A percentile compares a stretch with the other conserved stretches of the same genome.
phyloP scores from a whole-genome alignment of 495 filamentous ascomycete species.

The Pyronema domesticum region DNA sequence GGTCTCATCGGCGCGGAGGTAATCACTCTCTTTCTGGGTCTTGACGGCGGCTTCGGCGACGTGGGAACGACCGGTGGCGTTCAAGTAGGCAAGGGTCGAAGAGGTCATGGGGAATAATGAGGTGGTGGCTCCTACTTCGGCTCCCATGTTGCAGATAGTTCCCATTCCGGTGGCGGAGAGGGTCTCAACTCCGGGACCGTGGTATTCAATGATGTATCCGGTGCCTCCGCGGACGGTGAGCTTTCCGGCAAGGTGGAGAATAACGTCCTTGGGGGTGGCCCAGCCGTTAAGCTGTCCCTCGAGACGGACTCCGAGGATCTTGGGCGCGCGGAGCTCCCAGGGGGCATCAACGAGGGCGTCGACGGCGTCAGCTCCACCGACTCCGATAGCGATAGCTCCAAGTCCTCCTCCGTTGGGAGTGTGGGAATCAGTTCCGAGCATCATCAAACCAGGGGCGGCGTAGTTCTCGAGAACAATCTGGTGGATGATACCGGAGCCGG shows the following conservation, averaged over 20 bases:
- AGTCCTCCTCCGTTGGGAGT: conserved; percentile 91
- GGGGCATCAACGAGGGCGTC: conserved; percentile 91
- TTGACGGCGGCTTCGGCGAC: conserved; percentile 45
- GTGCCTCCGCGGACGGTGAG: conserved; percentile 90
- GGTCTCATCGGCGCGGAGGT: conserved; percentile 55
- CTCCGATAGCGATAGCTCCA: conserved; percentile 88
- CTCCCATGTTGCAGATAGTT: conserved; percentile 79
- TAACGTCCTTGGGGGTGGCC: conserved; percentile 90
- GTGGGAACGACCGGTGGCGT: conserved; percentile 59
- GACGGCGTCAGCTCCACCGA: conserved; percentile 92
- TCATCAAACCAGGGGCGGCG: conserved; percentile 91
- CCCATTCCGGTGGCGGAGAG: conserved; percentile 87
- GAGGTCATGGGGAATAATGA: conserved; percentile 76
- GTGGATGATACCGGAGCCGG: conserved; percentile 97
- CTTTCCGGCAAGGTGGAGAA: conserved; percentile 70
- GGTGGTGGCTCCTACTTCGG: conserved; percentile 86
- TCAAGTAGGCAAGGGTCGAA: conserved; percentile 56
- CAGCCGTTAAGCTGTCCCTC: conserved; percentile 73
- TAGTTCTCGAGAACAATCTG: conserved; percentile 98
- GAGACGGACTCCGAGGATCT: conserved; percentile 69
- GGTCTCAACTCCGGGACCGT: conserved; percentile 71
- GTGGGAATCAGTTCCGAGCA: conserved; percentile 94
- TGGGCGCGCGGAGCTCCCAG: conserved; percentile 86
- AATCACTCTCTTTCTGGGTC: conserved; percentile 35
- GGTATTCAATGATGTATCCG: conserved; percentile 85